Evolutionary conservation across 2,329 filamentous ascomycete genomes (phyloP).

Genomic region (Calonectria naviculata): DNA sequence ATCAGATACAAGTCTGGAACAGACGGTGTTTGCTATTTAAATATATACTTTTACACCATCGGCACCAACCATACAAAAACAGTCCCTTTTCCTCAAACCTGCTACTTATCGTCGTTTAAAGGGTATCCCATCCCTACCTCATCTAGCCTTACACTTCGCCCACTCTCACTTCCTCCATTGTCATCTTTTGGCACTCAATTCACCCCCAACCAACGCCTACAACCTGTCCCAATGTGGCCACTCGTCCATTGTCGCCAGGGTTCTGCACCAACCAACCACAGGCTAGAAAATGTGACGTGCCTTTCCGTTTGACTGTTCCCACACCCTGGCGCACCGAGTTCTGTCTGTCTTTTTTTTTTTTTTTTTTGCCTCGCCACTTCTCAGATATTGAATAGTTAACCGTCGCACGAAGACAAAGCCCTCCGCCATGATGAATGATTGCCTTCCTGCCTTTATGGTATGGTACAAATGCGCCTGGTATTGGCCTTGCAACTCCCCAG

Average conservation of each 20-base stretch:
- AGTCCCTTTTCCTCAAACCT: background rate
- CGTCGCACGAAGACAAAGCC: slow-evolving; percentile 15
- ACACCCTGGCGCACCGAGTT: background rate
- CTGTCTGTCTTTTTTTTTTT: background rate
- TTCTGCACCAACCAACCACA: background rate
- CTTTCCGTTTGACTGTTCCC: background rate
- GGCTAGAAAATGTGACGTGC: background rate
- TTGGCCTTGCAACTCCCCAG: slow-evolving; percentile 24
- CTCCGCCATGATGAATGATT: slow-evolving; percentile 14
- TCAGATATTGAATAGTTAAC: background rate
- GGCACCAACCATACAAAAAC: background rate
- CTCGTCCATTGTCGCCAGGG: background rate
- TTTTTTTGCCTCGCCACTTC: background rate
- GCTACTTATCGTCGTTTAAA: background rate
- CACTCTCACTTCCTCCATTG: background rate
- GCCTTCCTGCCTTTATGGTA: slow-evolving; percentile 24
- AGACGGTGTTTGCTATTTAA: slow-evolving; percentile 3
- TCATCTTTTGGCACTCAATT: background rate
- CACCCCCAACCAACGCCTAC: background rate
- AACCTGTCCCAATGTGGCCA: background rate
- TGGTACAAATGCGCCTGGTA: slow-evolving; percentile 23
- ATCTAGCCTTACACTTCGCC: background rate
- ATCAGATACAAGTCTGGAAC: slow-evolving; percentile 4
- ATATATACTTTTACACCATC: slow-evolving; percentile 3
- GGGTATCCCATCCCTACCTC: background rate